Conservation (phyloP, 305 asterid genomes). For the Fraxinus ornus region DNA sequence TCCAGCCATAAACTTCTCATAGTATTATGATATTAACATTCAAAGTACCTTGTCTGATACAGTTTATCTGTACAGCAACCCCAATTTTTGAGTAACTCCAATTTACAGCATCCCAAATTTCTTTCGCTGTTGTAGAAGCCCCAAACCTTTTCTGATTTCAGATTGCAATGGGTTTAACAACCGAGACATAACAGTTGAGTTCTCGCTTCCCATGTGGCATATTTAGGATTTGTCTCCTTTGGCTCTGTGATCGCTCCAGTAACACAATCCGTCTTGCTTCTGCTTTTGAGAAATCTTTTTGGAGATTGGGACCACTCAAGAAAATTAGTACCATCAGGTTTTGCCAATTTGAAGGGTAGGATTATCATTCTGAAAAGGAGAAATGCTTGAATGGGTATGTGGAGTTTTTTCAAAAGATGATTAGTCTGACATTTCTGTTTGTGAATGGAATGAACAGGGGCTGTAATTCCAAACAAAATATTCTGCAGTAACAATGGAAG, state of each 20-base stretch:
- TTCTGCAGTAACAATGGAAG: background rate
- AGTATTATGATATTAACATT: background rate
- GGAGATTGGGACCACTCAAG: background rate
- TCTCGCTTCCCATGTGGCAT: background rate
- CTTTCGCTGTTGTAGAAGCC: background rate
- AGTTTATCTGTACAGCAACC: background rate
- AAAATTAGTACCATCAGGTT: background rate
- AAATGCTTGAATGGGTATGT: background rate
- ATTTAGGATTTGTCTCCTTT: background rate
- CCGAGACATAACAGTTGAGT: background rate
- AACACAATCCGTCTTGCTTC: background rate
- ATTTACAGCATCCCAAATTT: background rate
- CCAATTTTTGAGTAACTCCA: background rate
- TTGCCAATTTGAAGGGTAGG: background rate
- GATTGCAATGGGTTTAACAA: background rate
- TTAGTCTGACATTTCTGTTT: background rate
- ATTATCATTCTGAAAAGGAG: background rate
- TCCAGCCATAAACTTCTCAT: background rate
- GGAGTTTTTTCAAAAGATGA: background rate
- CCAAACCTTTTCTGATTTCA: background rate
- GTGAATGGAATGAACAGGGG: background rate
- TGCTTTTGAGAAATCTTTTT: background rate
- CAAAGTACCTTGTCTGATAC: background rate
- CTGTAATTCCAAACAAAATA: background rate
- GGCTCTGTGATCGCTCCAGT: background rate